Base-by-base conservation (phyloP, 163 green algal genomes). In the Chlorella variabilis region DNA sequence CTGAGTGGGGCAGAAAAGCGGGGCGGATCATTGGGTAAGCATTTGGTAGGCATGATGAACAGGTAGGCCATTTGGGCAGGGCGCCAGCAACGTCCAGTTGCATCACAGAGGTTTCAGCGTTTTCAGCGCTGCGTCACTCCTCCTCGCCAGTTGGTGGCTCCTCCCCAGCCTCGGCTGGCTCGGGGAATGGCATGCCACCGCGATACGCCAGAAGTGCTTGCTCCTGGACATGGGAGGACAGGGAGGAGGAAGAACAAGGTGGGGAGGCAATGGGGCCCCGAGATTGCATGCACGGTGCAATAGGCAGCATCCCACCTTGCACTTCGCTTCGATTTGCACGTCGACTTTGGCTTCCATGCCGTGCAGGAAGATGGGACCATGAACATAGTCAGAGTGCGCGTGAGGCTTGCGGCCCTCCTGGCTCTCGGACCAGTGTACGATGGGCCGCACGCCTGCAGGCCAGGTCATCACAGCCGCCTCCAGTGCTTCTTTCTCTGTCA, bases 391-490 rank as follows among this genome's bases (percentile, higher is more conserved):
- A 9, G 81, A 88, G 84, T 93, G 89, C 0, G 87, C 85, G 39
- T 87, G 71, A 18, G 82, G 76, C 56, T 80, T 83, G 23, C 84
- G 69, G 23, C 83, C 84, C n/a, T 87, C 84, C 71, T 92, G 88
- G 6, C 63, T 84, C 84, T 96, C 92, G 41, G 62, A 87, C 92
- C 92, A 96, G 68, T 95, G 92, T 45, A 94, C 90, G 42, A 94
- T 79, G 1, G 92, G 92, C 9, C 90, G 78, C 25, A 96, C 68
- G 29, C 89, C 92, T 9, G 73, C 17, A 5, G 92, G 92, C 92
- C 92, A 96, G 0, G 92, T 96, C 9, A 45, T 36, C 1, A 95
- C 59, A 0, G 91, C 90, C n/a, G 86, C 79, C 36, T 75, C 45
- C 62, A 96, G 82, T 2, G 92, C 92, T 63, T 91, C 81, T 63